phyloP scores from a whole-genome alignment of 2,329 filamentous ascomycete species.

The Leptographium lundbergii region DNA sequence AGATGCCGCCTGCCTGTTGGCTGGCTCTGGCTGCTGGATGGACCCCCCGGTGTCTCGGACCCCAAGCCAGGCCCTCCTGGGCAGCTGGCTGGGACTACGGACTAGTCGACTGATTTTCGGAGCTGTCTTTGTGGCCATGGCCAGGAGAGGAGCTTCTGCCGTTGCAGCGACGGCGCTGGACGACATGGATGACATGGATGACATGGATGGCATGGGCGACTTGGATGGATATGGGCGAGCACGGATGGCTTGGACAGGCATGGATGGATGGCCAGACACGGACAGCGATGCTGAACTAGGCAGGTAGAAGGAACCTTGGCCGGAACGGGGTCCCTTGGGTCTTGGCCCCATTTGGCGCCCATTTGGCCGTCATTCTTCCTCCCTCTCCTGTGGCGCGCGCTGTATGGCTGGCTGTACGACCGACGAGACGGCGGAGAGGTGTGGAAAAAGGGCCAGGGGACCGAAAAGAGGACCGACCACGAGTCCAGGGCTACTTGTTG shows the following conservation, averaged over 20 bases:
- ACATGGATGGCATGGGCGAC: neutral
- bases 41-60: neutral
- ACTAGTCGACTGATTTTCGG: neutral
- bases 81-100: neutral
- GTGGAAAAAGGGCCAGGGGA: neutral
- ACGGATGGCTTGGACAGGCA: too few relatives aligned
- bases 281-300: constrained; percentile 4
- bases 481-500: too few relatives aligned
- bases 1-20: neutral
- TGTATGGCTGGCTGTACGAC: neutral
- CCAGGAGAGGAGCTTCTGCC: neutral
- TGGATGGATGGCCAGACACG: neutral
- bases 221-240: too few relatives aligned
- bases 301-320: neutral
- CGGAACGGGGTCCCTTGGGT: neutral
- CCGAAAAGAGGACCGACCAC: neutral
- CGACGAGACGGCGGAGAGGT: neutral
- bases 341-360: neutral
- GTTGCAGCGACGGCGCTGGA: neutral
- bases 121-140: neutral
- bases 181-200: too few relatives aligned
- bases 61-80: neutral
- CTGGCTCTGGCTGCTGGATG: neutral
- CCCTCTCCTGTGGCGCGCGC: neutral
- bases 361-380: neutral